Base-by-base conservation (phyloP, 768 basidiomycete species). In the Psilocybe cyanescens region DNA sequence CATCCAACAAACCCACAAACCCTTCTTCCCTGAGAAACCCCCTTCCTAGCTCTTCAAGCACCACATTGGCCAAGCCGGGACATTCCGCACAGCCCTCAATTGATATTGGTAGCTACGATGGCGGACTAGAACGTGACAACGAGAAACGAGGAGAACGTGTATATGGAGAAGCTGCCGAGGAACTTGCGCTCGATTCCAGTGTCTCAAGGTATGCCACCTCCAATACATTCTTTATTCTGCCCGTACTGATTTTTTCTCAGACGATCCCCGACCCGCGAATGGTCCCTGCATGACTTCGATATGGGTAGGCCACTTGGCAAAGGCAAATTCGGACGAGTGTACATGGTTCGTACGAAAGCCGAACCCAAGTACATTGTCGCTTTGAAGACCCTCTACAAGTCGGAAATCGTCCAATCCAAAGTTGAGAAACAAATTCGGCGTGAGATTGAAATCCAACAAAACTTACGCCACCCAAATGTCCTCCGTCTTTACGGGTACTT, bases 401-500 rank as follows among this genome's bases (percentile, higher is more conserved):
- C 91, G 56, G 97, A 99, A 76, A 91, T 99, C 70, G 87, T 99
- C 49, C 83, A 91, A 67, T 88, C 88, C 63, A 87, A 88, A 66
- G 95, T 98, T 50, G 97, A 99, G 80, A 98, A 97, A 72, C 97
- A 99, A 74, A 92, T 96, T 62, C 86, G 97, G 39, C 86, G 97
- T 56, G 97, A 99, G 75, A 99, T 99, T 68, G 97, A 99, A 74
- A 99, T 99, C 60, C 97, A 98, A 68, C 92, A 94, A 71, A 96
- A 98, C 76, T 84, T 98, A 45, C 86, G 97, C 55, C 97, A 99
- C 73, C 97, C 97, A 1, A 89, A 99, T 73, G 88, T 99, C 68
- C 83, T 99, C 9, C 88, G 97, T 8, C 82, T 99, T 8, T 97
- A 98, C 67, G 96, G 97, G 35, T 98, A 95, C 80, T 99, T 99